Percentiles rank a stretch among this genome's conserved stretches.
These are phyloP conservation scores for Coprinellus micaceus DNA, from an alignment of 768 basidiomycete genomes.

Conservation along the genomic window DNA sequence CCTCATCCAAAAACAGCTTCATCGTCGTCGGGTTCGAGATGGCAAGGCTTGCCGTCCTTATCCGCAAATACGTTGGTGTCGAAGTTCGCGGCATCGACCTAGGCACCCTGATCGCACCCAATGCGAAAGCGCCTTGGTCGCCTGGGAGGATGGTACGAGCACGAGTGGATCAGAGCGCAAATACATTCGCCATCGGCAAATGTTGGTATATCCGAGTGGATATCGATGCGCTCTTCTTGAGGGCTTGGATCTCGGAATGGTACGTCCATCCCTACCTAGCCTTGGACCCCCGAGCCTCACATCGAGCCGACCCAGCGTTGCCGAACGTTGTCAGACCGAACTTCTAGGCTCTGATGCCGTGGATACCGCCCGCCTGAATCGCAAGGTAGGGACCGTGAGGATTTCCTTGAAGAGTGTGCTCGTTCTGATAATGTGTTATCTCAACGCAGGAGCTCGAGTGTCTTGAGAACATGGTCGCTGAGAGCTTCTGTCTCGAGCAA, in stretches of 20 bases:
- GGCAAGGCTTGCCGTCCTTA: slow-evolving; percentile 30
- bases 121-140: slow-evolving; percentile 17
- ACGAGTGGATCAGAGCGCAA: slow-evolving; percentile 11
- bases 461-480: slow-evolving; percentile 27
- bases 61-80: slow-evolving; percentile 22
- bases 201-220: slow-evolving; percentile 26
- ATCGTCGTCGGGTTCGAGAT: slow-evolving; percentile 35
- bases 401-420: background rate
- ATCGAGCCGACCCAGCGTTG: slow-evolving; percentile 19
- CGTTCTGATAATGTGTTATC: background rate
- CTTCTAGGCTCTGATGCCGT: slow-evolving; percentile 13
- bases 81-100: slow-evolving; percentile 37
- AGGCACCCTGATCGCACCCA: slow-evolving; percentile 22
- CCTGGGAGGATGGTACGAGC: slow-evolving; percentile 25
- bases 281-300: background rate
- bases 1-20: slow-evolving; percentile 1
- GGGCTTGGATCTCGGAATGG: slow-evolving; percentile 40
- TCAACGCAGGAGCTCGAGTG: slow-evolving; percentile 26
- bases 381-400: slow-evolving; percentile 23
- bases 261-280: slow-evolving; percentile 11
- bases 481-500: slow-evolving; percentile 30
- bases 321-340: slow-evolving; percentile 6
- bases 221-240: slow-evolving; percentile 27
- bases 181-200: slow-evolving; percentile 18
- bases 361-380: slow-evolving; percentile 18